Percentiles rank a stretch among this genome's conserved stretches.
Conservation (phyloP, 306 rosid genomes). For the cucumber (Cucumis sativus) region Cucumber_9930_V3 NC_026657.2:913001-913500, state of each 20-base stretch:
- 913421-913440: too few relatives aligned
- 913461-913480: too few relatives aligned
- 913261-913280: not conserved
- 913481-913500: too few relatives aligned
- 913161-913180: constrained; percentile 32
- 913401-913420: too few relatives aligned
- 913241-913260: not conserved
- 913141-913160: constrained; percentile 9
- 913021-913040: not conserved
- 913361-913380: too few relatives aligned
- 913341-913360: too few relatives aligned
- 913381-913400: too few relatives aligned
- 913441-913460: too few relatives aligned
- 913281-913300: constrained; percentile 3
- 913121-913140: constrained; percentile 28
- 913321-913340: not conserved
- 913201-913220: not conserved
- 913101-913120: constrained; percentile 25
- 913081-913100: not conserved
- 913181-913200: not conserved
- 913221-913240: too few relatives aligned
- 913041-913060: not conserved
- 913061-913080: not conserved
- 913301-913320: not conserved
- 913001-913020: constrained; percentile 25